Base-by-base conservation (phyloP, 331 rosid species). In the Quercus lobata region DNA sequence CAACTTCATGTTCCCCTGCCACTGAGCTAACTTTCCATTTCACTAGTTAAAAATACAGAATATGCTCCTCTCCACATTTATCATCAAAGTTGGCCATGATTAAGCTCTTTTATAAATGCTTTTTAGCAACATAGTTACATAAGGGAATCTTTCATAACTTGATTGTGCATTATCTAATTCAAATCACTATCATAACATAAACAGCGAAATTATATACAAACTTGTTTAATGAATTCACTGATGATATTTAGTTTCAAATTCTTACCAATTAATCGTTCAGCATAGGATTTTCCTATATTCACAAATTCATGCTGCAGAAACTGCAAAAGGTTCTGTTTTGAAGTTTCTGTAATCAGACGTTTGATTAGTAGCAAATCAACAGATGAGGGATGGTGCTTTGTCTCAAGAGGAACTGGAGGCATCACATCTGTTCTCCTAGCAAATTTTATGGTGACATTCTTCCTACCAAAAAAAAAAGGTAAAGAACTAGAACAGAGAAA, bases 221-320 rank as follows among this genome's bases (percentile, higher is more conserved):
- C 72, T 76, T 66, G 37, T 49, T 57, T 71, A 24, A 70, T 54
- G 54, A 56, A 74, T 44, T 65, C 37, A 29, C 68, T 22, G 61
- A 54, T 21, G 12, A 63, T 72, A 66, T 57, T 74, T 75, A 57
- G 35, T 34, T 69, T 69, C 56, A 69, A 12, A 68, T 74, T 69
- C 84, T 87, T 78, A 91, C 98, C 98, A 68, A 95, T 95, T 80
- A 95, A 83, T 72, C 98, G 84, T 80, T 95, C 97, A 19, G 98
- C 98, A 83, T 83, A 85, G 63, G 97, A 54, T 89, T 92, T 95
- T 73, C 90, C 91, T 83, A 94, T 89, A 81, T 94, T 92, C 65
- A 94, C 96, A 79, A 92, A 92, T 73, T 92, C 98, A 84, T 87
- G 97, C 90, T 94, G 98, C 87, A 95, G 89, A 87, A 95, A 95